These are phyloP conservation scores for Zygnema circumcarinatum DNA, from an alignment of 139 green algal genomes.

Conservation along the genomic window DNA sequence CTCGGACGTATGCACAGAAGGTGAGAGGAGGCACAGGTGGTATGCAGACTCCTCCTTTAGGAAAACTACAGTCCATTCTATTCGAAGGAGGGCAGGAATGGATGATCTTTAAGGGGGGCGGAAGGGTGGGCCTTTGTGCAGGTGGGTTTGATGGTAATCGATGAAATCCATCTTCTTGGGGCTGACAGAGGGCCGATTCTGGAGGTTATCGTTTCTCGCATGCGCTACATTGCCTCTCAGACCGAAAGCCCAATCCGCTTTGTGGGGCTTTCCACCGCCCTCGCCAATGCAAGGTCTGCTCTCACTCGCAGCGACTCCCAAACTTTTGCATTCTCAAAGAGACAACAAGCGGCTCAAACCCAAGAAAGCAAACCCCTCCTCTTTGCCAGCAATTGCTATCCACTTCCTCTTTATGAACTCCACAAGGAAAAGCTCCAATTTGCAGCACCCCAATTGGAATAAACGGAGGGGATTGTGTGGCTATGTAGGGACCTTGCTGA, in stretches of 20 bases:
- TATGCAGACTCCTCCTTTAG: too few relatives aligned
- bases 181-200: conserved; percentile 92
- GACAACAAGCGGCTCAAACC: too few relatives aligned
- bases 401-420: background rate
- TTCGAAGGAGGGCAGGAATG: too few relatives aligned
- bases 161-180: conserved; percentile 98
- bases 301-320: background rate
- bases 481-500: conserved; percentile 81
- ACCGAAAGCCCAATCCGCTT: conserved; percentile 77
- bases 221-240: conserved; percentile 83
- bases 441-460: too few relatives aligned
- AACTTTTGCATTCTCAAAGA: too few relatives aligned
- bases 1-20: conserved; percentile 66
- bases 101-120: too few relatives aligned
- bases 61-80: too few relatives aligned
- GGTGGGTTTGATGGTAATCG: conserved; percentile 93
- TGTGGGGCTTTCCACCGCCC: conserved; percentile 92
- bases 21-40: too few relatives aligned
- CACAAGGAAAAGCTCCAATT: background rate
- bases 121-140: too few relatives aligned
- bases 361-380: background rate
- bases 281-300: conserved; percentile 84
- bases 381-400: background rate
- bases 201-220: conserved; percentile 88
- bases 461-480: background rate